Base-by-base conservation (phyloP, 345 rosid genomes). In the Salix purpurea region DNA sequence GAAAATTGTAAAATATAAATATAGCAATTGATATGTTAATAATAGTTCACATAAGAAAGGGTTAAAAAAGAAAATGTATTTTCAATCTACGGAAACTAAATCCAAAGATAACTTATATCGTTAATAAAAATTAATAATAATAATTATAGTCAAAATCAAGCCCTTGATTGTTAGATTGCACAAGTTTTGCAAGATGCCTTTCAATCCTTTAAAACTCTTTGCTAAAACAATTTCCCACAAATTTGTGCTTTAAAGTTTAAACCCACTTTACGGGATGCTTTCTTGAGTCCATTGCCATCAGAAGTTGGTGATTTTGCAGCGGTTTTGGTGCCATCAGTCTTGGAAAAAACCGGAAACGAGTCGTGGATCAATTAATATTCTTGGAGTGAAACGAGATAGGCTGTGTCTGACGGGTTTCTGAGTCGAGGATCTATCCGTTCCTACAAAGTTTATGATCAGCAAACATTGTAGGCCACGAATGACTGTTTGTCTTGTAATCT, bases 221-320 rank as follows among this genome's bases (percentile, higher is more conserved):
- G 32, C 6, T 67, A n/a, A 19, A 7, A 37, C 13, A 19, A 67
- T 37, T 16, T 67, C n/a, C 26, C 7, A 21, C 13, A 30, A 15
- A 34, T 42, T 6, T 8, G 23, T 67, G 37, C 19, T 15, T 52
- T 5, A n/a, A 28, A 18, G 32, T 50, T 11, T 71, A 6, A 15
- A 52, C 74, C 64, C 44, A 5, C 65, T 71, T 70, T 71, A 40
- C 2, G 28, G 23, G 64, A 71, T 71, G 26, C 74, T 71, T 71
- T 42, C 64, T 50, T 50, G 24, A 71, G 2, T 18, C 7, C 28
- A 71, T 5, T 71, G 12, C 28, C 62, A 58, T 58, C 7, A 37
- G n/a, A 26, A 34, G 18, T 0, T 19, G 26, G 34, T 68, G 13
- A 6, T 21, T 18, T 21, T 40, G 46, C 14, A 21, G 39, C 40